Evolutionary conservation across 2,329 filamentous ascomycete genomes (phyloP), one percentile per base, ranked within the genome.

Genomic region (Cladorrhinum sp.): DNA sequence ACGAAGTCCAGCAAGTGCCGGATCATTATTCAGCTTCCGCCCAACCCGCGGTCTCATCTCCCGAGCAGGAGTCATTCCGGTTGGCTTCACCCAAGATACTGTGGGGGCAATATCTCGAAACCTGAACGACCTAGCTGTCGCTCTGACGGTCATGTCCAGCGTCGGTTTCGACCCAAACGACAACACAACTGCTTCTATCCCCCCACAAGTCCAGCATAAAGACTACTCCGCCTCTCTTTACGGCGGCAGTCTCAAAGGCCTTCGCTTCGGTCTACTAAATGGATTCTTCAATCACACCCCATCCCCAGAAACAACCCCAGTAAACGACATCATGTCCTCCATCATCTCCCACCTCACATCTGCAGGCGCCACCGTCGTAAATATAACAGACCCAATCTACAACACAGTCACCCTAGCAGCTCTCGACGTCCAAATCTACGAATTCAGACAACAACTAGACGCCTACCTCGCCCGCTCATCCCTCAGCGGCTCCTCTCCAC

Each of bases 361-460:
- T 0, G 76, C 80, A 4, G 84, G 83, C 10, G 83, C 75, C 3
- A 76, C 73, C 0, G 65, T 87, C 2, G 66, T 87, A 16, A 76
- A 79, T 30, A 80, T 87, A 60, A 76, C 73, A 8, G 74, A 77
- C 4, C 48, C 75, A 1, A 63, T 79, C 16, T 86, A 85, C 69
- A 81, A 88, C 65, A 75, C 81, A 0, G 78, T 78, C 1, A 70
- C 74, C 3, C 79, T 89, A 49, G 68, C 69, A 3, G 67, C 71
- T 0, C 75, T 83, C 16, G 86, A 89, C 66, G 83, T 85, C 1
- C 86, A 90, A 66, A 77, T 77, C 9, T 86, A 77, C 68, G 86
- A 89, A 67, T 86, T 82, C 69, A 78, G 80, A 16, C 77, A 86
- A 67, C 68, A 73, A 21, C 77, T 88, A 65, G 76, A 86, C 61